Percentiles rank a stretch among this genome's conserved stretches.
phyloP scores from a whole-genome alignment of 225 moss, liverwort and hornwort genomes.

The Polytrichum commune region DNA sequence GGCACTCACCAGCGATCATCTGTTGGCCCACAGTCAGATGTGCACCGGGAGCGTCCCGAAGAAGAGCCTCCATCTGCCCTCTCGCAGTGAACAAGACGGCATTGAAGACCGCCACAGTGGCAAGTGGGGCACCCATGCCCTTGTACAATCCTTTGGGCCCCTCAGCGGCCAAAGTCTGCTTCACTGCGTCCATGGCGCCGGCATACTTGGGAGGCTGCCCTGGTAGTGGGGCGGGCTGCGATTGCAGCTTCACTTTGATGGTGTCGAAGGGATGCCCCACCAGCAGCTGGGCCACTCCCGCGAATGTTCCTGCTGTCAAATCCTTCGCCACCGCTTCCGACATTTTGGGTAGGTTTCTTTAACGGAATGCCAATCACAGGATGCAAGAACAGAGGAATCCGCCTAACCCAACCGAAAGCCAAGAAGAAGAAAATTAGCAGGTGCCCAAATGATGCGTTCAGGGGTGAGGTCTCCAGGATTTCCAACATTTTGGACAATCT shows the following conservation, averaged over 20 bases:
- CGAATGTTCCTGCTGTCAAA: slow-evolving; percentile 85
- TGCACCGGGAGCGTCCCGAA: slow-evolving; percentile 54
- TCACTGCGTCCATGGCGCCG: slow-evolving; percentile 82
- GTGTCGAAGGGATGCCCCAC: slow-evolving; percentile 98
- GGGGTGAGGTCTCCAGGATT: no score
- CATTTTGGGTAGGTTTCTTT: slow-evolving; percentile 15
- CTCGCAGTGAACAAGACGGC: slow-evolving; percentile 85
- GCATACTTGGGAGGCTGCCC: slow-evolving; percentile 63
- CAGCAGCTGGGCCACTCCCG: slow-evolving; percentile 85
- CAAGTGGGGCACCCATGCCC: slow-evolving; percentile 94
- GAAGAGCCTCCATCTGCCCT: slow-evolving; percentile 78
- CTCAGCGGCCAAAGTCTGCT: slow-evolving; percentile 71
- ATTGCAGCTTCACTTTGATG: slow-evolving; percentile 97
- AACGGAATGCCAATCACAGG: no score
- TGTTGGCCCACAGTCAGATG: slow-evolving; percentile 56
- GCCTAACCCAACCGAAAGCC: no score
- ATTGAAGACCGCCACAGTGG: slow-evolving; percentile 88
- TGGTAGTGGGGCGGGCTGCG: slow-evolving; percentile 69
- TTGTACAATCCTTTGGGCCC: slow-evolving; percentile 81
- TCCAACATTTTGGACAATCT: no score
- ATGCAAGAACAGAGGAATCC: no score
- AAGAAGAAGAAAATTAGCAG: no score
- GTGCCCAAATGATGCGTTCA: no score
- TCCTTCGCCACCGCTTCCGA: slow-evolving; percentile 74
- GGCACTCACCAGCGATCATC: slow-evolving; percentile 45